Conservation (phyloP, 2,329 filamentous ascomycete species). For the Ophioceras dolichostomum region DNA sequence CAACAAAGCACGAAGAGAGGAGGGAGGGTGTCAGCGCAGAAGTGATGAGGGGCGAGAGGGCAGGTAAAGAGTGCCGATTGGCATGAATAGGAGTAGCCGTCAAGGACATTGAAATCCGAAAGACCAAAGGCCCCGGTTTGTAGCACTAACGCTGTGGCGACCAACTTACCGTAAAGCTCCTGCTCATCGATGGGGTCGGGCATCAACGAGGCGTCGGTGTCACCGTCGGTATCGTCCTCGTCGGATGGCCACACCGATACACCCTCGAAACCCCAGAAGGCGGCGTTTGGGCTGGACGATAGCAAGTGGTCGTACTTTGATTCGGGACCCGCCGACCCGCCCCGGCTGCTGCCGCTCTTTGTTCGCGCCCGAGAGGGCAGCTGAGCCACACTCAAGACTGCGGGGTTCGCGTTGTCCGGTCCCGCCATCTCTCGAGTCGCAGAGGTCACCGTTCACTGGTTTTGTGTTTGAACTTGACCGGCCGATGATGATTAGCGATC, state of each 20-base stretch:
- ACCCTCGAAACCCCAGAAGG: constrained; percentile 13
- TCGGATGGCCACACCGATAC: constrained; percentile 6
- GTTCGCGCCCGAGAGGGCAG: constrained; percentile 62
- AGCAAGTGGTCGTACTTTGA: constrained; percentile 34
- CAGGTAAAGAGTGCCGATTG: no score
- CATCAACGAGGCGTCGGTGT: constrained; percentile 43
- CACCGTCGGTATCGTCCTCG: constrained; percentile 10
- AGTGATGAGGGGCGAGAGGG: no score
- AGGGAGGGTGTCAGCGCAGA: no score
- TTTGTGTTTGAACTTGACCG: no score
- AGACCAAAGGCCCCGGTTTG: background rate
- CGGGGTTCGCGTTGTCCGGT: constrained; percentile 78
- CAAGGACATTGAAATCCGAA: no score
- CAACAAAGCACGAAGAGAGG: no score
- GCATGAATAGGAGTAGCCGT: no score
- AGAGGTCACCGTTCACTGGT: no score
- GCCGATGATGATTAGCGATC: no score
- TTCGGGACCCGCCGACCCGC: constrained; percentile 33
- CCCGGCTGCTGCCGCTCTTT: constrained; percentile 25
- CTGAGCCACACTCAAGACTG: constrained; percentile 77
- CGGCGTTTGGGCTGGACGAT: constrained; percentile 28
- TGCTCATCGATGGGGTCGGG: constrained; percentile 89
- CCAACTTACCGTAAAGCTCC: constrained; percentile 72
- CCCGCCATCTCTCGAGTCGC: no score
- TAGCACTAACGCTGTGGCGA: background rate